Evolutionary conservation across 768 basidiomycete genomes (phyloP).

Genomic region (Termitomyces sp.): DNA sequence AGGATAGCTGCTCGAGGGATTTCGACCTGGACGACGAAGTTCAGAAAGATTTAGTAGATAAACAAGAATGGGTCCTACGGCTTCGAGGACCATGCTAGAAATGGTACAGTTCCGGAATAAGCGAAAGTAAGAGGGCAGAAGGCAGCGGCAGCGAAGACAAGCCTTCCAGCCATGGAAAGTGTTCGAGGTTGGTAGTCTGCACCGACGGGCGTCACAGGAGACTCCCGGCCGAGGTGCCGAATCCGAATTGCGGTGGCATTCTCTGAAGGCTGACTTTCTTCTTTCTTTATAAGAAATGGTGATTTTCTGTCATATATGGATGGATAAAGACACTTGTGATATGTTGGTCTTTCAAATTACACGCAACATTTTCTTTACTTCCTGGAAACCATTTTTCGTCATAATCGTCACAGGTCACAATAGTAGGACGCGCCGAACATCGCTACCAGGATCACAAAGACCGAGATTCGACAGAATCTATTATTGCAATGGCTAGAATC

Average conservation of each 20-base stretch:
- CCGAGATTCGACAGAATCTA: no score
- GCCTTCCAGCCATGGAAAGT: conserved; percentile 34
- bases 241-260: background rate
- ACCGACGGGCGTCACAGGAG: background rate
- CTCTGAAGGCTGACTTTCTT: no score
- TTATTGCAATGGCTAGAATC: no score
- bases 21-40: conserved; percentile 33
- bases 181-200: background rate
- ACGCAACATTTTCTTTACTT: no score
- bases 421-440: no score
- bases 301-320: no score
- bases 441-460: no score
- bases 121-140: conserved; percentile 46
- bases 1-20: conserved; percentile 37
- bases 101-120: conserved; percentile 57
- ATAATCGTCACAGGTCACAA: no score
- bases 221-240: background rate
- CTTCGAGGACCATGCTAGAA: conserved; percentile 70
- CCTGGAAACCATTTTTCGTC: no score
- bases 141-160: conserved; percentile 36
- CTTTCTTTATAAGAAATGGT: no score
- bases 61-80: conserved; percentile 33
- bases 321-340: no score
- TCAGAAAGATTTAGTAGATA: conserved; percentile 1
- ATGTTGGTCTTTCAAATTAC: no score